phyloP scores from a whole-genome alignment of 257 asterid genomes.

The Solanum ossicruentum region DNA sequence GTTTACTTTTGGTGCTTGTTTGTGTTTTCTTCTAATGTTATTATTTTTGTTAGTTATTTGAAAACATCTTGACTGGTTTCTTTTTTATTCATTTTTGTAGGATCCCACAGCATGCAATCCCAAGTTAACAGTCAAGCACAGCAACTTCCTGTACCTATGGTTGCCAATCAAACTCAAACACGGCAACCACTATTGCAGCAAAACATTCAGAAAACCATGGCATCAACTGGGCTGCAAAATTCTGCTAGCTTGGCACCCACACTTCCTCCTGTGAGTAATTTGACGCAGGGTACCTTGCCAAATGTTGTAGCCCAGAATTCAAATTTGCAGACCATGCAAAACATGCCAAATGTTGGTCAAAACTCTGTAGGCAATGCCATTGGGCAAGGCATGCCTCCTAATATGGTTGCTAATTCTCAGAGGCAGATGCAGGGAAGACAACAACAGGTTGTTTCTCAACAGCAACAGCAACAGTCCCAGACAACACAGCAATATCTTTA shows the following conservation, averaged over 20 bases:
- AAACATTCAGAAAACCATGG: constrained; percentile 49
- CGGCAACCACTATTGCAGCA: constrained; percentile 72
- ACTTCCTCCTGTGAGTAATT: constrained; percentile 44
- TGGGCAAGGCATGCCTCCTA: constrained; percentile 70
- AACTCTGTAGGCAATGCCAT: constrained; percentile 50
- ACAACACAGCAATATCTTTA: constrained; percentile 54
- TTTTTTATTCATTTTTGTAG: constrained; percentile 21
- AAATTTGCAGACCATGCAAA: constrained; percentile 57
- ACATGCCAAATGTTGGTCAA: constrained; percentile 42
- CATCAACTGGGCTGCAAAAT: constrained; percentile 55
- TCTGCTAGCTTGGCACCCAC: constrained; percentile 57
- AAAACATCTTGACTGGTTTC: not conserved
- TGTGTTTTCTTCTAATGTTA: not conserved
- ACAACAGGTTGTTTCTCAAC: constrained; percentile 55
- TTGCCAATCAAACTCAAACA: constrained; percentile 56
- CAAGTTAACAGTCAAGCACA: constrained; percentile 76
- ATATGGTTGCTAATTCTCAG: constrained; percentile 64
- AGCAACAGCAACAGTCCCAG: constrained; percentile 71
- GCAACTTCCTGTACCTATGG: constrained; percentile 45
- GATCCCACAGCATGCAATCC: constrained; percentile 59
- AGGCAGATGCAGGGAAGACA: constrained; percentile 73
- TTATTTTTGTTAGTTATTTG: not conserved
- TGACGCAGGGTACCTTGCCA: constrained; percentile 52
- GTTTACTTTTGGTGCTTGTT: not conserved
- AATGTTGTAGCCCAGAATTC: constrained; percentile 63